A percentile compares a stretch with the other conserved stretches of the same genome.
Conservation (phyloP, 73 alveolate genomes). For the Blepharisma stoltei region DNA sequence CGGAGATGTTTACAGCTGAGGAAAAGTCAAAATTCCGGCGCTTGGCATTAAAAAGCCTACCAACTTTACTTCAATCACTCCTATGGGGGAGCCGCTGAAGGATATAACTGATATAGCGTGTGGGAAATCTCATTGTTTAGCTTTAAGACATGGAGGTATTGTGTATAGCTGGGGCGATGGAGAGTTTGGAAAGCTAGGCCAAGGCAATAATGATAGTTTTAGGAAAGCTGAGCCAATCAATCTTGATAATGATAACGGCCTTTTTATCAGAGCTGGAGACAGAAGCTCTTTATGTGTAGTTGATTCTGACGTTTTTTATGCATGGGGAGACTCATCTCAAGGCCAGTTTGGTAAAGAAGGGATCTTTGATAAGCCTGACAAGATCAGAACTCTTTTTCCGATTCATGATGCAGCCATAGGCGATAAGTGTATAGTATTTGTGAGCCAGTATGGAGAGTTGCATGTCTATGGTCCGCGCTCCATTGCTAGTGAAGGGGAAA, state of each 20-base stretch:
- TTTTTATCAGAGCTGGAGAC: not conserved
- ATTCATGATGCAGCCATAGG: slow-evolving; percentile 6
- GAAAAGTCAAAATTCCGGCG: not conserved
- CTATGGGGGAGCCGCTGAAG: not conserved
- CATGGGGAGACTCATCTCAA: not conserved
- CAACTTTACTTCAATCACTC: not conserved
- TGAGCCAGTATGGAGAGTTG: not conserved
- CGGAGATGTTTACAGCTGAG: slow-evolving; percentile 16
- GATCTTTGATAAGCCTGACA: not conserved
- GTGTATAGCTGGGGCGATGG: slow-evolving; percentile 61
- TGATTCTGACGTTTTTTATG: not conserved
- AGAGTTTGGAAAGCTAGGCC: slow-evolving; percentile 86
- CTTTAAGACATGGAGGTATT: slow-evolving; percentile 35
- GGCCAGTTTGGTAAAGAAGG: not conserved
- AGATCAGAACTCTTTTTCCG: not conserved
- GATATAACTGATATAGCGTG: slow-evolving; percentile 37
- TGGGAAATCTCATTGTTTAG: slow-evolving; percentile 87
- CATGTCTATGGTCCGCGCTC: no score
- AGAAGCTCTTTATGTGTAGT: not conserved
- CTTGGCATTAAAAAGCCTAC: not conserved
- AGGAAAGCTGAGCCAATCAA: not conserved
- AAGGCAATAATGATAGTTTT: slow-evolving; percentile 49
- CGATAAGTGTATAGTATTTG: not conserved
- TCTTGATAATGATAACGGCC: not conserved
- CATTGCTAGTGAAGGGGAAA: not conserved